Evolutionary conservation across 495 filamentous ascomycete species (phyloP).

Genomic region (Neurospora sp.): DNA sequence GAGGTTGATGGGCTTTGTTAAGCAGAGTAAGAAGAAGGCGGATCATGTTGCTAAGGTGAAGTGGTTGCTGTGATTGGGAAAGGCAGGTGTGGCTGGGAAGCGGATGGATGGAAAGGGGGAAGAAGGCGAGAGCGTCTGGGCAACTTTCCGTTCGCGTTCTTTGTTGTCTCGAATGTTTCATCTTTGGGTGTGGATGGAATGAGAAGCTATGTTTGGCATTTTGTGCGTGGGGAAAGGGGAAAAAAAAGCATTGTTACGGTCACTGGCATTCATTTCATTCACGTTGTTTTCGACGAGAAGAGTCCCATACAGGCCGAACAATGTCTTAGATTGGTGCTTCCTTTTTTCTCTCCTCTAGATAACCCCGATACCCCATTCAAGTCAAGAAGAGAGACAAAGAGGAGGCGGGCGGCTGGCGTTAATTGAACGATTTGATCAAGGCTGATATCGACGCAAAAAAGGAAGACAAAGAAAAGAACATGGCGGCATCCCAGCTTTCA

Average conservation of each 20-base stretch:
- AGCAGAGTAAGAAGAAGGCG: slow-evolving; percentile 78
- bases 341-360: not conserved
- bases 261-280: not conserved
- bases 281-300: not conserved
- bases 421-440: not conserved
- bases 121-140: not conserved
- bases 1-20: slow-evolving; percentile 75
- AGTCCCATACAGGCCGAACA: not conserved
- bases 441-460: not conserved
- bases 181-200: not conserved
- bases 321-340: not conserved
- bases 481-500: not conserved
- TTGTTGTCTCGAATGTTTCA: not conserved
- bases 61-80: slow-evolving; percentile 22
- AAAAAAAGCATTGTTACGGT: slow-evolving; percentile 5
- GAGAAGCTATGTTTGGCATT: slow-evolving; percentile 1
- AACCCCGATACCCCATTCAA: not conserved
- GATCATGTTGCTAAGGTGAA: slow-evolving; percentile 80
- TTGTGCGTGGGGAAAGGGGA: not conserved
- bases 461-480: not conserved
- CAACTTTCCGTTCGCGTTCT: not conserved
- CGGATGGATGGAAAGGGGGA: not conserved
- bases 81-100: not conserved
- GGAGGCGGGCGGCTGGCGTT: not conserved
- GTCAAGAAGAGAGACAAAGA: not conserved